Base-by-base conservation (phyloP, 1,139 yeast genomes). In the Meyerozyma smithsonii region DNA sequence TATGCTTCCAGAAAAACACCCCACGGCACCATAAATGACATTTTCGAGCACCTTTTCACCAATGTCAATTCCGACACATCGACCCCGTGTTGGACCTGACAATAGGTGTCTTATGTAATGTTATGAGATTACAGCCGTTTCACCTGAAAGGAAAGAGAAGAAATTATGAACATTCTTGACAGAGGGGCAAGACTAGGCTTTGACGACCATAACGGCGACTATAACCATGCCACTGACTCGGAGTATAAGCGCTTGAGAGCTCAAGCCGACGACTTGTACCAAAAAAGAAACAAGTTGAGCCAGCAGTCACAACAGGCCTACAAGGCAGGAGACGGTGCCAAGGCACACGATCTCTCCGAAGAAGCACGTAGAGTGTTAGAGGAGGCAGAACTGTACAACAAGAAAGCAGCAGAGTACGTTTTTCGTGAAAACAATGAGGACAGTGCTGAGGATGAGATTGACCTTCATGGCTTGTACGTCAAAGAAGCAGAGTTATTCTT, bases 381-480 rank as follows among this genome's bases (percentile, higher is more conserved):
- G 0, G 66, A 81, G 49, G 95, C 90, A 30, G 95, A 88, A 41
- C 61, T 68, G 32, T 78, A 72, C 56, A 89, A 89, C 62, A 66
- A 71, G 24, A 78, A 82, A 58, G 98, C 97, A 1, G 97, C 97
- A 1, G 90, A 81, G 56, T 90, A 83, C 57, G 97, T 89, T 2
- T 90, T 90, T 58, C 69, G 83, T 36, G 92, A 85, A 50, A 92
- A 92, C 58, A 92, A 92, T 55, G 77, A 87, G 25, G 97, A 89
- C 55, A 82, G 94, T 24, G 81, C 77, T 24, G 73, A 72, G 14
- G 86, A 88, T 58, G 97, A 92, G 61, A 88, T 92, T 46, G 97
- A 92, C 61, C 71, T 92, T 43, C 98, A 92, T 59, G 98, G 98
- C 0, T 69, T 92, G 30, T 89, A 73, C 50, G 95, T 90, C 26